These are phyloP conservation scores for Solanum virginianum DNA, from an alignment of 257 asterid genomes.

Conservation along the genomic window DNA sequence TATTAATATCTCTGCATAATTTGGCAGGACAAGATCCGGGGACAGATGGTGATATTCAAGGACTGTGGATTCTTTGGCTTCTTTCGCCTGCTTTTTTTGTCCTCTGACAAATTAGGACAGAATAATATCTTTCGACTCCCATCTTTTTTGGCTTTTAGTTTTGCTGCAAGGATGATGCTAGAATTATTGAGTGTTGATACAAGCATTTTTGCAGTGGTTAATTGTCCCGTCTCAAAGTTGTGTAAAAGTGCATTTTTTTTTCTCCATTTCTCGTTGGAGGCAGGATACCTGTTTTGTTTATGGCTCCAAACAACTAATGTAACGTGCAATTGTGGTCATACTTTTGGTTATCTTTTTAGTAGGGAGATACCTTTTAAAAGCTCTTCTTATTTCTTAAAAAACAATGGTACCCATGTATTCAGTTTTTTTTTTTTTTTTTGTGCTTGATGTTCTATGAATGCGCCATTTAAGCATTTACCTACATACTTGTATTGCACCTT, in stretches of 20 bases:
- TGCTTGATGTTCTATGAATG: background rate
- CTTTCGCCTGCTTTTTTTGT: constrained; percentile 14
- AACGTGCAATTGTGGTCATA: background rate
- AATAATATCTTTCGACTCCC: constrained; percentile 41
- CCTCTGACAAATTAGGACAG: constrained; percentile 32
- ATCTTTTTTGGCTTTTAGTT: constrained; percentile 25
- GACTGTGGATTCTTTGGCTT: constrained; percentile 23
- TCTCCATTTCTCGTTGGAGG: constrained; percentile 9
- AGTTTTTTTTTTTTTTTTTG: background rate
- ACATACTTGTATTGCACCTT: background rate
- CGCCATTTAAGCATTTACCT: background rate
- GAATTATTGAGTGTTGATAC: constrained; percentile 12
- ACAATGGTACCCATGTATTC: background rate
- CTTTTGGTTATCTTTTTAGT: background rate
- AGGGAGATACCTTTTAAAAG: background rate
- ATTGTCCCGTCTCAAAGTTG: constrained; percentile 31
- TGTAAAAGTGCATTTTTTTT: constrained; percentile 18
- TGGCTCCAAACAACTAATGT: constrained; percentile 2
- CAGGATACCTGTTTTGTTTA: constrained; percentile 2
- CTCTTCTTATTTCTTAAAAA: background rate
- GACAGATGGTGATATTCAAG: constrained; percentile 51
- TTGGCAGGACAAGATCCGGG: constrained; percentile 73
- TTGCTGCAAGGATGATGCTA: constrained; percentile 47
- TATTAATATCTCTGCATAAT: constrained; percentile 4
- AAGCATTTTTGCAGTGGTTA: constrained; percentile 17